Evolutionary conservation across 257 asterid genomes (phyloP), one percentile per base, ranked within the genome.

Genomic region (Apocynum venetum): DNA sequence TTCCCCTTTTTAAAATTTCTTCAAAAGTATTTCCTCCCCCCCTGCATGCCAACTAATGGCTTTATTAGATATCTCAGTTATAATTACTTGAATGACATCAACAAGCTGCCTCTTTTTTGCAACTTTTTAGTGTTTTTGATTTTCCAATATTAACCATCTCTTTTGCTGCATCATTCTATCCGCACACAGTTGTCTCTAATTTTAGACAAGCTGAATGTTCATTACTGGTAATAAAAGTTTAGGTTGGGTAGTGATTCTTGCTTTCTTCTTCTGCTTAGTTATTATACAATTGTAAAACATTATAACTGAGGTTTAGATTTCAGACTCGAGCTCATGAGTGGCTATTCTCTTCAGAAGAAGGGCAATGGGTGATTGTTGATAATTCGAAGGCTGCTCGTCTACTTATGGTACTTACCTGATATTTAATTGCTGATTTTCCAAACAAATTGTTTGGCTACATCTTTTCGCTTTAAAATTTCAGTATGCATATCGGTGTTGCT

Each of bases 291-390:
- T 68, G 6, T 43, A 41, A 66, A 43, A 66, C 15, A 61, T 75
- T 77, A 71, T 89, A 81, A 88, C 88, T 49, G 66, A 84, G 78
- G 48, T 79, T 84, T 66, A 80, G 77, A 79, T 91, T 89, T 88
- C 93, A 96, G 99, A 78, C 80, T 78, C 92, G 97, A 87, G 93
- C 88, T 84, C 87, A 80, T 78, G 97, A 91, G 81, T 96, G 99
- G 99, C 90, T 96, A 78, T 93, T 86, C 83, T 84, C 98, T 63
- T 86, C 98, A 73, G 95, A 87, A 84, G 95, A 91, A 90, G 99
- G 99, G 64, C 99, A 93, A 82, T 88, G 97, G 97, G 74, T 88
- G 73, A 85, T 96, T 78, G 92, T 91, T 77, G 93, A 67, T 81
- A 93, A 88, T 80, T 82, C 98, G 36, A 91, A 89, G 84, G 89